Percentiles rank a stretch among this genome's conserved stretches.
Evolutionary conservation across 2,329 filamentous ascomycete species (phyloP).

Genomic region (Monilinia fructigena): DNA sequence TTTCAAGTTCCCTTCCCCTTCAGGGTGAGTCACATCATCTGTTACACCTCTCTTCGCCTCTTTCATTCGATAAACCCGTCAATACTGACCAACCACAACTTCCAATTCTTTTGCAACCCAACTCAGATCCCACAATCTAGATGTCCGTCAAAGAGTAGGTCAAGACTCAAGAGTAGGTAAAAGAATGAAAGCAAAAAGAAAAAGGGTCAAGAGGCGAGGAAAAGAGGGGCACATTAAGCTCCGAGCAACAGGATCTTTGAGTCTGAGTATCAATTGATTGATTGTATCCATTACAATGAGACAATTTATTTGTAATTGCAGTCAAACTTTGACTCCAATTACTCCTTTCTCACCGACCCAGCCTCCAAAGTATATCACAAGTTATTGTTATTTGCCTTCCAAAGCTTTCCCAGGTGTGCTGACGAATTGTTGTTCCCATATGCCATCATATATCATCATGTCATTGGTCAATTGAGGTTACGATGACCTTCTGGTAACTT

Average conservation of each 20-base stretch:
- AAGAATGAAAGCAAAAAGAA: background rate
- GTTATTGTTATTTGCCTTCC: background rate
- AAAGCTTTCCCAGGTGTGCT: background rate
- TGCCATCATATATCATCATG: background rate
- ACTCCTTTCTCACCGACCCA: conserved; percentile 10
- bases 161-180: background rate
- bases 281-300: conserved; percentile 12
- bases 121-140: conserved; percentile 5
- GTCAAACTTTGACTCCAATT: conserved; percentile 8
- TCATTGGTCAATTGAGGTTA: conserved; percentile 14
- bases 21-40: conserved; percentile 20
- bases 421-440: conserved; percentile 3
- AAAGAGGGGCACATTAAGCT: background rate
- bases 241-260: background rate
- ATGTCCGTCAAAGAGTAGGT: no score
- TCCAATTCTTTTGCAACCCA: conserved; percentile 18
- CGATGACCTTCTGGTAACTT: background rate
- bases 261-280: conserved; percentile 8
- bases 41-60: conserved; percentile 13
- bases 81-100: conserved; percentile 19
- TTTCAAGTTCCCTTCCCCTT: background rate
- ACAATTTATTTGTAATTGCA: conserved; percentile 8
- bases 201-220: background rate
- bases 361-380: background rate
- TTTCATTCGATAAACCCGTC: conserved; percentile 19